Percentiles rank a stretch among this genome's conserved stretches.
phyloP scores from a whole-genome alignment of 1,284 basidiomycete genomes.

The Phlebopus sp. region DNA sequence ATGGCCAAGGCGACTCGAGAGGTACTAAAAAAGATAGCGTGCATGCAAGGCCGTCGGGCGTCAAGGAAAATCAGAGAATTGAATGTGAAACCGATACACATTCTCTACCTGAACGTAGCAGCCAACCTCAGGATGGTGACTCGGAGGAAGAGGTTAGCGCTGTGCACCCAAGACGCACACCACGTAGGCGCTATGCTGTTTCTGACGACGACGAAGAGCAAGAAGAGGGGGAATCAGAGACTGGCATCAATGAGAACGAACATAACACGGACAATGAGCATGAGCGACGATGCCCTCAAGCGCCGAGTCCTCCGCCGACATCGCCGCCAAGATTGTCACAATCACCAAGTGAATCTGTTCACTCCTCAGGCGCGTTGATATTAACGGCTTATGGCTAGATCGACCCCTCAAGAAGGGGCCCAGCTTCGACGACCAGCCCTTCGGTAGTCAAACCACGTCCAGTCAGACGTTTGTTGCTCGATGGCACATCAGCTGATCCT shows the following conservation, averaged over 20 bases:
- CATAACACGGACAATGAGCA: neutral
- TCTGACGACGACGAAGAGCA: slow-evolving; percentile 12
- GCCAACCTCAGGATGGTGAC: neutral
- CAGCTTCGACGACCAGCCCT: neutral
- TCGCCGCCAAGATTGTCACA: neutral
- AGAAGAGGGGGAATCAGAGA: neutral
- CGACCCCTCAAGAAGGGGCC: slow-evolving; percentile 7
- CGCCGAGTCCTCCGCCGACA: slow-evolving; percentile 1
- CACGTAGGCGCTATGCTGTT: slow-evolving; percentile 9
- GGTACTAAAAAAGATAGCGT: no score
- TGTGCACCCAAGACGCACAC: neutral
- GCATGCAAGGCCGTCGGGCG: no score
- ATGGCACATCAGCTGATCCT: neutral
- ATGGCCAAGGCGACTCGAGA: neutral
- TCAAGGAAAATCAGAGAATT: neutral
- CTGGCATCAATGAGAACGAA: neutral
- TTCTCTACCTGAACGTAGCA: neutral
- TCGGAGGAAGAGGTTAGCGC: slow-evolving; percentile 7
- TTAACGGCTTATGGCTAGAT: neutral
- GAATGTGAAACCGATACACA: slow-evolving; percentile 4
- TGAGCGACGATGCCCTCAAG: neutral
- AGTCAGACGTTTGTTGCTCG: slow-evolving; percentile 9
- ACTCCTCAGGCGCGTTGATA: neutral
- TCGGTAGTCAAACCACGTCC: neutral
- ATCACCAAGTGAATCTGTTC: neutral